Conservation (phyloP, 129 eudicot genomes). For the Saussurea involucrata region DNA sequence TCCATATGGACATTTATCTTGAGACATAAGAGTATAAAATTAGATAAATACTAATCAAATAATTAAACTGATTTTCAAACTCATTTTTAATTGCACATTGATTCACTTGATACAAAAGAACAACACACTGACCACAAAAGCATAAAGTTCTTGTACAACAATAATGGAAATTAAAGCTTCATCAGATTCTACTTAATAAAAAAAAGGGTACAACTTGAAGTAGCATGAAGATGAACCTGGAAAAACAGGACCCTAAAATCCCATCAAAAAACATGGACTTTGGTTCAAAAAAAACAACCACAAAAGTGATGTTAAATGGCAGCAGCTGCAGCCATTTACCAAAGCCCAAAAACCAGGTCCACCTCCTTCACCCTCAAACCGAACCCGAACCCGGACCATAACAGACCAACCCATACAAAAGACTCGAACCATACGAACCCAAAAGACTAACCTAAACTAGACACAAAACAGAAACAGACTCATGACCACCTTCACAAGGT, state of each 20-base stretch:
- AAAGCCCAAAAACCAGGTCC: slow-evolving; percentile 51
- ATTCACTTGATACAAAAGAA: not conserved
- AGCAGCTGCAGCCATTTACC: slow-evolving; percentile 47
- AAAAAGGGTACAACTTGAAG: slow-evolving; percentile 31
- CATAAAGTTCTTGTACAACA: slow-evolving; percentile 4
- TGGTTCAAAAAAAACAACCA: slow-evolving; percentile 72
- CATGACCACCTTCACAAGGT: slow-evolving; percentile 24
- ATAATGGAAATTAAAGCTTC: slow-evolving; percentile 17
- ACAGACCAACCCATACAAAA: slow-evolving; percentile 12
- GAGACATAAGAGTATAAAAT: too few species aligned
- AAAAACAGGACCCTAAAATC: slow-evolving; percentile 44
- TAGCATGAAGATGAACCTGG: slow-evolving; percentile 34
- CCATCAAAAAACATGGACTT: slow-evolving; percentile 51
- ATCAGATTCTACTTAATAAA: slow-evolving; percentile 6
- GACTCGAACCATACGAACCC: slow-evolving; percentile 16
- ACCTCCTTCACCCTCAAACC: slow-evolving; percentile 28
- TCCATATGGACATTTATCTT: too few species aligned
- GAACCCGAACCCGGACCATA: slow-evolving; percentile 17
- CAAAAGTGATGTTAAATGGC: slow-evolving; percentile 54
- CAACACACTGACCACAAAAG: slow-evolving; percentile 4
- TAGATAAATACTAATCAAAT: not conserved
- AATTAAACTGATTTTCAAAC: too few species aligned
- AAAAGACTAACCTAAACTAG: slow-evolving; percentile 17
- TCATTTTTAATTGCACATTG: not conserved
- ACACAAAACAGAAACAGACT: not conserved